A percentile compares a stretch with the other conserved stretches of the same genome.
Evolutionary conservation across 495 filamentous ascomycete genomes (phyloP).

Genomic region (Lindgomyces ingoldianus): DNA sequence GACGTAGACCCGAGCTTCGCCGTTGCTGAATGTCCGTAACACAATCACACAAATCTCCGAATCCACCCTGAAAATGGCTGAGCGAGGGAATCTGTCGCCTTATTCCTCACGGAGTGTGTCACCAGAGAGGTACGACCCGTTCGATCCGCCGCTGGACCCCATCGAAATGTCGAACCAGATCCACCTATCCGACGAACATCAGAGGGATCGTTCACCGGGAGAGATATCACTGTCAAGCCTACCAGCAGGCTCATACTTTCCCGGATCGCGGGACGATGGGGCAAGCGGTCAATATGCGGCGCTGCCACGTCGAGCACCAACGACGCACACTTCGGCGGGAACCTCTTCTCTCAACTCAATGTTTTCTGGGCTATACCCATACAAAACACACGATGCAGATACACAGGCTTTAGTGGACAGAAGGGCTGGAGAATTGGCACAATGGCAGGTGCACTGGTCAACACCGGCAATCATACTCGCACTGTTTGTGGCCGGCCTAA

Average conservation of each 20-base stretch:
- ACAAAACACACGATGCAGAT: slow-evolving; percentile 28
- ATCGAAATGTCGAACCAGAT: slow-evolving; percentile 31
- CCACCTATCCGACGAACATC: not conserved
- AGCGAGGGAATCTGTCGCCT: slow-evolving; percentile 3
- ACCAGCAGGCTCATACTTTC: not conserved
- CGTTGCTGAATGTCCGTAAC: not conserved
- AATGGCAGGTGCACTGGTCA: slow-evolving; percentile 48
- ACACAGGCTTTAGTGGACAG: slow-evolving; percentile 29
- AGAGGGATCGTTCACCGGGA: not conserved
- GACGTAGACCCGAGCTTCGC: not conserved
- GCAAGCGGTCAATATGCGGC: slow-evolving; percentile 11
- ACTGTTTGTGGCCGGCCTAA: slow-evolving; percentile 42
- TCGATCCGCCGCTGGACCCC: slow-evolving; percentile 26
- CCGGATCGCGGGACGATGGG: not conserved
- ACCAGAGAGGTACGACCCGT: slow-evolving; percentile 28
- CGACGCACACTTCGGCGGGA: no score
- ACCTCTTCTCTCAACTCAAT: slow-evolving; percentile 11
- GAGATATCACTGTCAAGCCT: not conserved
- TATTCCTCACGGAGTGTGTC: slow-evolving; percentile 14
- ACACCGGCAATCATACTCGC: slow-evolving; percentile 43
- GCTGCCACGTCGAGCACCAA: no score
- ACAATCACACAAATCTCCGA: not conserved
- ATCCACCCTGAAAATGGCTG: slow-evolving; percentile 21
- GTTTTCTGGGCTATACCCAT: slow-evolving; percentile 3
- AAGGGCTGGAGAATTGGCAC: slow-evolving; percentile 30